Evolutionary conservation across 306 rosid species (phyloP).

Genomic region (Cicer chorassanicum): DNA sequence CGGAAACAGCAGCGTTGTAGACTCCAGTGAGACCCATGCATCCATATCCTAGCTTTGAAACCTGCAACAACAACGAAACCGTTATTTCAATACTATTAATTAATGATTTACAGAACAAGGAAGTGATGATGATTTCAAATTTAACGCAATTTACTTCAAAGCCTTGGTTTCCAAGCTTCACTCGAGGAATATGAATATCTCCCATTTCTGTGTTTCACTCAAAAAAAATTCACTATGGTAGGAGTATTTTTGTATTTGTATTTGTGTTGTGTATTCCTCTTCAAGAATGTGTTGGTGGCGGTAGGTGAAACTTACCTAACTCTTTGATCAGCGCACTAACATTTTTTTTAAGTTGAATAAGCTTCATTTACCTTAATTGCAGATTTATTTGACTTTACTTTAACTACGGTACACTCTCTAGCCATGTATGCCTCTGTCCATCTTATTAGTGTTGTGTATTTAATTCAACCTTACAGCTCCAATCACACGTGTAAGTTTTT

Average conservation of each 20-base stretch:
- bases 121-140: background rate
- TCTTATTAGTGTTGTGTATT: no score
- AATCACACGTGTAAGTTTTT: no score
- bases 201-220: constrained; percentile 48
- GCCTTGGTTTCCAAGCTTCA: constrained; percentile 48
- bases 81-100: no score
- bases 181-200: constrained; percentile 36
- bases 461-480: no score
- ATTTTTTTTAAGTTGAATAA: background rate
- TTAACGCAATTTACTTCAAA: constrained; percentile 8
- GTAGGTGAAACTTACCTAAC: constrained; percentile 25
- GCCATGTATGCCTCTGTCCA: background rate
- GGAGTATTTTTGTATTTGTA: background rate
- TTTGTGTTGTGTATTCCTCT: background rate
- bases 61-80: constrained; percentile 44
- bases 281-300: background rate
- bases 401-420: no score
- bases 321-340: background rate
- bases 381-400: background rate
- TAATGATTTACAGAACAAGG: background rate
- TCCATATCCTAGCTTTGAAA: constrained; percentile 82
- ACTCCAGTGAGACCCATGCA: constrained; percentile 73
- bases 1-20: constrained; percentile 62
- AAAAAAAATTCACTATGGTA: background rate
- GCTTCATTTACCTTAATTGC: background rate